Evolutionary conservation across 2,329 filamentous ascomycete genomes (phyloP).

Genomic region (Fonsecaea nubica): DNA sequence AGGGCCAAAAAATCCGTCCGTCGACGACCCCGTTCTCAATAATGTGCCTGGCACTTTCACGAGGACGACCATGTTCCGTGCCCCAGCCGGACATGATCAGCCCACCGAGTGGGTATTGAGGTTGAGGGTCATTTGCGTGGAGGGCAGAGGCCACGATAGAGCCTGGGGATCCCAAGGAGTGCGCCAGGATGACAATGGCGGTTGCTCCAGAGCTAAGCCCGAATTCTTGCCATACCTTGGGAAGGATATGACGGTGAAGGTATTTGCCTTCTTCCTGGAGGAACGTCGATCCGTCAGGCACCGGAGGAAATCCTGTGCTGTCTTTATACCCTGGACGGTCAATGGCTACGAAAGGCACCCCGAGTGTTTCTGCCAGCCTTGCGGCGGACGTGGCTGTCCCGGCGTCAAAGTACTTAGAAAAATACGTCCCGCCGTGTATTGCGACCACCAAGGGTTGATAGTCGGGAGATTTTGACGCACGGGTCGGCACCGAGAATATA

Average conservation of each 20-base stretch:
- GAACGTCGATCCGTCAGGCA: conserved; percentile 5
- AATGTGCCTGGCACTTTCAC: not conserved
- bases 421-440: conserved; percentile 15
- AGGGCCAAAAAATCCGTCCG: conserved; percentile 11
- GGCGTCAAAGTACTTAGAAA: conserved; percentile 16
- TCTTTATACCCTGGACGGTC: conserved; percentile 15
- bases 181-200: conserved; percentile 10
- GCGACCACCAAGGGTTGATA: conserved; percentile 16
- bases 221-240: conserved; percentile 17
- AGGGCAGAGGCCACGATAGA: conserved; percentile 14
- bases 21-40: not conserved
- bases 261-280: conserved; percentile 21
- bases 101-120: conserved; percentile 6
- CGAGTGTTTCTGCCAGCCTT: conserved; percentile 8
- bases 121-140: conserved; percentile 3
- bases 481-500: not conserved
- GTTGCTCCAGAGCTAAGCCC: conserved; percentile 7
- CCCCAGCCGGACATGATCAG: conserved; percentile 23
- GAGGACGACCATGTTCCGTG: not conserved
- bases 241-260: conserved; percentile 15
- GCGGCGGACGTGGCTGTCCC: not conserved
- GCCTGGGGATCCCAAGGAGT: conserved; percentile 12
- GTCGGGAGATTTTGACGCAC: not conserved
- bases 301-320: conserved; percentile 13
- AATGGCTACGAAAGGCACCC: conserved; percentile 14